Conservation (phyloP, 768 basidiomycete genomes). For the Mycena amicta region DNA sequence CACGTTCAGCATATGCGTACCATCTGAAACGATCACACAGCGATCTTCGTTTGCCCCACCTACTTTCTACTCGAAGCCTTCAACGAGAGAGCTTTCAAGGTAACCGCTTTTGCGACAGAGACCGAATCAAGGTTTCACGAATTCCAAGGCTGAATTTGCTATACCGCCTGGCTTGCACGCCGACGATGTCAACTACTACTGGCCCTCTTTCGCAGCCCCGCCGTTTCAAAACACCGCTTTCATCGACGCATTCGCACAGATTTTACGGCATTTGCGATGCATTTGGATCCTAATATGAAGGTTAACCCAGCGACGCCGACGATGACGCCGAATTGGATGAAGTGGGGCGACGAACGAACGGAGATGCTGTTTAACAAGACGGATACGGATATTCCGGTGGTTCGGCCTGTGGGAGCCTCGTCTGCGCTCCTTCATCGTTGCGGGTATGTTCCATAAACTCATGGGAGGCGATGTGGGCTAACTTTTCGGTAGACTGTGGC, state of each 20-base stretch:
- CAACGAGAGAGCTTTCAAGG: background rate
- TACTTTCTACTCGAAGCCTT: background rate
- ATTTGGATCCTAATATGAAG: background rate
- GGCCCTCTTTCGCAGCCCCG: constrained; percentile 2
- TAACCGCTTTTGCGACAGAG: too few species aligned
- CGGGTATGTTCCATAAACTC: too few species aligned
- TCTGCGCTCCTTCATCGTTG: constrained; percentile 1
- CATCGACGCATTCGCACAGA: constrained; percentile 7
- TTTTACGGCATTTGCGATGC: constrained; percentile 3
- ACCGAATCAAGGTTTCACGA: too few species aligned
- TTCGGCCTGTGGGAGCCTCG: background rate
- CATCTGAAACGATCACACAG: background rate
- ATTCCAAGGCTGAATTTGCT: constrained; percentile 31
- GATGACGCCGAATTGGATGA: constrained; percentile 1
- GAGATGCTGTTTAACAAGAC: constrained; percentile 9
- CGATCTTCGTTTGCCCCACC: constrained; percentile 9
- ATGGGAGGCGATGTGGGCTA: too few species aligned
- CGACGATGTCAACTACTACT: constrained; percentile 28
- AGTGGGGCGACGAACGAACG: background rate
- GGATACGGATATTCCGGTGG: background rate
- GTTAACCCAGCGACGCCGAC: background rate
- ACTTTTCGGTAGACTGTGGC: too few species aligned
- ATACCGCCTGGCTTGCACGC: constrained; percentile 29
- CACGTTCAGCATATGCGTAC: background rate
- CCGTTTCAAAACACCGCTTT: background rate